A percentile compares a stretch with the other conserved stretches of the same genome.
Conservation (phyloP, 2,329 filamentous ascomycete species). For the Colletotrichum abscissum region DNA sequence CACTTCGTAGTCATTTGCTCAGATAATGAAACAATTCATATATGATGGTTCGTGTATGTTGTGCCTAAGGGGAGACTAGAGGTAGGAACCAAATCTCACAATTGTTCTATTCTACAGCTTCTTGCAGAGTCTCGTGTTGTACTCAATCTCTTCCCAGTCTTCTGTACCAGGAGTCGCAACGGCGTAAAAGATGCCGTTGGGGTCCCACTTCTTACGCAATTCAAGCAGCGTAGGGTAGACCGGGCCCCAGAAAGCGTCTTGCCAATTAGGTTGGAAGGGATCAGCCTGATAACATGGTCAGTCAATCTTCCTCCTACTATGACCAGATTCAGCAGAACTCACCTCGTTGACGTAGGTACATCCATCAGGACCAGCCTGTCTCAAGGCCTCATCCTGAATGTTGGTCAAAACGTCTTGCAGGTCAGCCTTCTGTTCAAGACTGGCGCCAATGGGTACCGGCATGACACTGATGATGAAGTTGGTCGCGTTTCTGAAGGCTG, state of each 20-base stretch:
- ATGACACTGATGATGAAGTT: slow-evolving; percentile 49
- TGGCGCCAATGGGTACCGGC: slow-evolving; percentile 48
- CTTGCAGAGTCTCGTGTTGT: slow-evolving; percentile 54
- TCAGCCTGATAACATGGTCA: slow-evolving; percentile 41
- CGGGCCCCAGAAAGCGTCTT: slow-evolving; percentile 52
- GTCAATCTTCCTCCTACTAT: rapidly evolving
- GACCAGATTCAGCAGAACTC: slow-evolving; percentile 6
- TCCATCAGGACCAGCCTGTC: slow-evolving; percentile 49
- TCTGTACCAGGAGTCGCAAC: slow-evolving; percentile 57
- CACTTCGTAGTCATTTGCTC: too few species aligned
- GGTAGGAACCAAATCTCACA: too few species aligned
- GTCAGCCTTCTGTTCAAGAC: slow-evolving; percentile 54
- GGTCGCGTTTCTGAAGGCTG: slow-evolving; percentile 48
- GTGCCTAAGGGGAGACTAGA: too few species aligned
- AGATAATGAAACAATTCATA: too few species aligned
- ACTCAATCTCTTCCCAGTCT: slow-evolving; percentile 52
- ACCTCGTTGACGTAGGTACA: slow-evolving; percentile 60
- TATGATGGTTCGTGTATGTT: too few species aligned
- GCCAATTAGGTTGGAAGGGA: slow-evolving; percentile 48
- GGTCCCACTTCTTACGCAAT: slow-evolving; percentile 58
- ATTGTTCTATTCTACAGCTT: background rate
- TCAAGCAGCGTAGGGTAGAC: slow-evolving; percentile 48
- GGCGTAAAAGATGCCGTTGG: slow-evolving; percentile 54
- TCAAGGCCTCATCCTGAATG: slow-evolving; percentile 49
- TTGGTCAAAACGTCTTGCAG: slow-evolving; percentile 52